phyloP scores from a whole-genome alignment of 306 rosid genomes.

The Dalbergia cochinchinensis region DNA sequence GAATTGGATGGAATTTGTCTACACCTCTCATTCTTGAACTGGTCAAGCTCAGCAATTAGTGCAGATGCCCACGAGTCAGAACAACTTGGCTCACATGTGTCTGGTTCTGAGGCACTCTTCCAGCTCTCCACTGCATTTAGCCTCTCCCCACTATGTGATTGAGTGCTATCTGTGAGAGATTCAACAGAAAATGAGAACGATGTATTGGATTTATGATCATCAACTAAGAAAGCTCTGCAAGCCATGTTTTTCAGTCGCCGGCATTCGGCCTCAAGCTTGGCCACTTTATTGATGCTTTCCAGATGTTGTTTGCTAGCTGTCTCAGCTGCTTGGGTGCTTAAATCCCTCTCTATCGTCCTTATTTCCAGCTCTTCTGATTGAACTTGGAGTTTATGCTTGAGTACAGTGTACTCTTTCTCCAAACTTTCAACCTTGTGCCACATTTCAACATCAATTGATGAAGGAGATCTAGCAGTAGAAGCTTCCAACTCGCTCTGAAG shows the following conservation, averaged over 20 bases:
- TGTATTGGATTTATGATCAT: conserved; percentile 59
- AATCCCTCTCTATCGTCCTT: conserved; percentile 77
- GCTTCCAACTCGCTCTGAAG: conserved; percentile 59
- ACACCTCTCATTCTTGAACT: conserved; percentile 67
- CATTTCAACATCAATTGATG: conserved; percentile 56
- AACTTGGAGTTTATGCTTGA: conserved; percentile 63
- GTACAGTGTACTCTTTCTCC: conserved; percentile 68
- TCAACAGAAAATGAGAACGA: conserved; percentile 69
- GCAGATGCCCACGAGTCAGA: conserved; percentile 74
- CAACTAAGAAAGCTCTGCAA: conserved; percentile 49
- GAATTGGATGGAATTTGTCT: conserved; percentile 45
- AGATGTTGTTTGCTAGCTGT: conserved; percentile 80
- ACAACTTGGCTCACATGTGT: conserved; percentile 53
- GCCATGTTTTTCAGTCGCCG: conserved; percentile 63
- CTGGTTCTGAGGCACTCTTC: conserved; percentile 40
- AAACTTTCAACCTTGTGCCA: conserved; percentile 60
- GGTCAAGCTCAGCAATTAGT: conserved; percentile 71
- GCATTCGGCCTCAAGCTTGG: conserved; percentile 84
- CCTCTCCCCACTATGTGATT: conserved; percentile 36
- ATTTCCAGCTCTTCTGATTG: conserved; percentile 75
- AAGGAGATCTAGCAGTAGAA: conserved; percentile 48
- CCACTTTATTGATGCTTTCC: conserved; percentile 76
- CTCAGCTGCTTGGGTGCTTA: conserved; percentile 82
- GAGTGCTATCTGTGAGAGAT: conserved; percentile 47
- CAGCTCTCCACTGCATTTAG: not conserved